These are phyloP conservation scores for Ambrosia hybrid DNA, from an alignment of 140 eudicot species.

Conservation along the genomic window DNA sequence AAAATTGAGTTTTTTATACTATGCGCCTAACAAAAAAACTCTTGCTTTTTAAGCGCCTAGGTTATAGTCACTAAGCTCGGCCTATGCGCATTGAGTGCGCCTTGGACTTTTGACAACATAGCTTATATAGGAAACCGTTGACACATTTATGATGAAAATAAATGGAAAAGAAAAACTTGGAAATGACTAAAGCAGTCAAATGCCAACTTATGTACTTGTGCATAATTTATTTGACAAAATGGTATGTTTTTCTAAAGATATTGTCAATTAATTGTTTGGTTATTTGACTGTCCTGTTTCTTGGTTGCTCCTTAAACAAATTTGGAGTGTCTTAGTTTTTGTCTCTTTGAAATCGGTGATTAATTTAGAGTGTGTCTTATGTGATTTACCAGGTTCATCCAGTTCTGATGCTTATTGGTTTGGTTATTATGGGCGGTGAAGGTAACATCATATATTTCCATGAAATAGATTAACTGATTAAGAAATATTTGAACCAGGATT, in stretches of 20 bases:
- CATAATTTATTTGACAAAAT: neutral
- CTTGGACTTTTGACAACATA: no score
- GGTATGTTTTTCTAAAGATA: neutral
- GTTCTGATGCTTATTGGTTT: slow-evolving; percentile 92
- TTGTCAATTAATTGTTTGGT: neutral
- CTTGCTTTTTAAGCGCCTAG: no score
- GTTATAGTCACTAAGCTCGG: no score
- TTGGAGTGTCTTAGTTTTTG: neutral
- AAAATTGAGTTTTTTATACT: no score
- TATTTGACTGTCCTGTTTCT: neutral
- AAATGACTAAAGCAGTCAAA: no score
- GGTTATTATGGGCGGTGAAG: slow-evolving; percentile 92
- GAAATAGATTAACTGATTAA: no score
- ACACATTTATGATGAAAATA: no score
- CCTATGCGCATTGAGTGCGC: no score
- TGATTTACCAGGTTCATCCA: slow-evolving; percentile 80
- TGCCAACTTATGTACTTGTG: no score
- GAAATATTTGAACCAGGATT: neutral
- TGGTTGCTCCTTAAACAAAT: neutral
- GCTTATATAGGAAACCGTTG: no score
- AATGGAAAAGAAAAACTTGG: no score
- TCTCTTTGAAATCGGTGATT: slow-evolving; percentile 3
- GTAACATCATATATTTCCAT: slow-evolving; percentile 31
- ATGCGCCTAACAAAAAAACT: no score
- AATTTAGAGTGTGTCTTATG: slow-evolving; percentile 2